Evolutionary conservation across 495 filamentous ascomycete genomes (phyloP).

Genomic region (Daldinia caldariorum): DNA sequence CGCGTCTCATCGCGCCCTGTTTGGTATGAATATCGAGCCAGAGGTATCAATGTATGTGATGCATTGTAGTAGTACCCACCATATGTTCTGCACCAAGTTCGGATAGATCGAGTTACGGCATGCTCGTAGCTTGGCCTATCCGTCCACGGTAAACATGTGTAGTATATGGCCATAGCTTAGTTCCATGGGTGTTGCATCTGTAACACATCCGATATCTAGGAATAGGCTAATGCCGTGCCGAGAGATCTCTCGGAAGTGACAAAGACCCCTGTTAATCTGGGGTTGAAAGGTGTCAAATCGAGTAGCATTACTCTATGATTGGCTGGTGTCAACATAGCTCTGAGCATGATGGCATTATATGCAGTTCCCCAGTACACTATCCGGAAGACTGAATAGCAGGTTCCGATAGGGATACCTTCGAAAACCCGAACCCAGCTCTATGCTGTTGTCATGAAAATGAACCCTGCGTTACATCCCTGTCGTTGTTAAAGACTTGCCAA

Average conservation of each 20-base stretch:
- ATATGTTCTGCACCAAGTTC: constrained; percentile 13
- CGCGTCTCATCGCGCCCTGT: too few relatives aligned
- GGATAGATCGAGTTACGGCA: constrained; percentile 33
- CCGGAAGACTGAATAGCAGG: background rate
- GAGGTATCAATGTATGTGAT: too few relatives aligned
- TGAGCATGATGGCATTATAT: background rate
- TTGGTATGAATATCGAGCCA: too few relatives aligned
- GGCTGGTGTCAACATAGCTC: background rate
- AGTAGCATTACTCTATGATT: constrained; percentile 19
- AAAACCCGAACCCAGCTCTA: constrained; percentile 42
- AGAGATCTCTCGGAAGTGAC: constrained; percentile 29
- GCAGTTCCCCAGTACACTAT: background rate
- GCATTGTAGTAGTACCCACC: background rate
- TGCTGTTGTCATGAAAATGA: constrained; percentile 17
- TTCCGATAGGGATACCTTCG: background rate
- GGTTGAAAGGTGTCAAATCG: constrained; percentile 4
- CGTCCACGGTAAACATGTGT: constrained; percentile 11
- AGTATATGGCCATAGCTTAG: constrained; percentile 18
- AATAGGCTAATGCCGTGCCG: constrained; percentile 25
- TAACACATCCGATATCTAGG: constrained; percentile 42
- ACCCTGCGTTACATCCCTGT: constrained; percentile 34
- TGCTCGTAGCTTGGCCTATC: constrained; percentile 10
- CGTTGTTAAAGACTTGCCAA: constrained; percentile 40
- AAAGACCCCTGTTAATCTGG: constrained; percentile 33
- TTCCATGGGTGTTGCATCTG: constrained; percentile 42